These are phyloP conservation scores for Smittium culicis DNA, from an alignment of 371 early-diverging fungal species.

Conservation along the genomic window DNA sequence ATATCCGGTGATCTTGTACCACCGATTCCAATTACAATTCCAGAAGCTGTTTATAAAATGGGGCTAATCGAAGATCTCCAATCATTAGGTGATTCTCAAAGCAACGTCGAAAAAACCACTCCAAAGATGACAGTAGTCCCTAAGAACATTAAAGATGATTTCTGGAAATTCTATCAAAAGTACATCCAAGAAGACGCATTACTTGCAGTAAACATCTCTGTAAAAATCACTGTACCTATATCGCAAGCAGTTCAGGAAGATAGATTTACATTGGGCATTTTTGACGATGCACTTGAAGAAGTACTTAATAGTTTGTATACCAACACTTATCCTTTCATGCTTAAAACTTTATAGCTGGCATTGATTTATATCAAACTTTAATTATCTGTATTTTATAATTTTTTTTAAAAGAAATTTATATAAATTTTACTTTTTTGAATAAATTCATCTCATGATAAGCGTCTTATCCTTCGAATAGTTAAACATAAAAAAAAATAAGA, in stretches of 20 bases:
- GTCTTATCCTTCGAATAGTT: too few relatives aligned
- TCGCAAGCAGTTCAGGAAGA: background rate
- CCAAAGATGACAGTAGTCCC: background rate
- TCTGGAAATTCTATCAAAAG: slow-evolving; percentile 6
- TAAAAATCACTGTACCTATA: background rate
- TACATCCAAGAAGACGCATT: slow-evolving; percentile 8
- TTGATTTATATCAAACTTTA: too few relatives aligned
- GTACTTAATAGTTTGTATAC: slow-evolving; percentile 8
- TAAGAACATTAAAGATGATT: background rate
- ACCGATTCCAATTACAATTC: slow-evolving; percentile 9
- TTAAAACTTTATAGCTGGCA: slow-evolving; percentile 1
- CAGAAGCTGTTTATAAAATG: slow-evolving; percentile 10
- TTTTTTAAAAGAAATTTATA: too few relatives aligned
- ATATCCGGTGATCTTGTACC: slow-evolving; percentile 3
- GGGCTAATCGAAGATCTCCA: background rate
- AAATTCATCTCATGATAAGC: too few relatives aligned
- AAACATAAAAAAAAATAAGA: too few relatives aligned
- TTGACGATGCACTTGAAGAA: slow-evolving; percentile 12
- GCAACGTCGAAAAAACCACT: background rate
- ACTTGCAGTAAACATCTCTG: slow-evolving; percentile 5
- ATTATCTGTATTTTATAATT: too few relatives aligned
- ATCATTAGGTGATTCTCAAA: background rate
- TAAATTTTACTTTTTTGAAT: too few relatives aligned
- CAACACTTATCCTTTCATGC: slow-evolving; percentile 11
- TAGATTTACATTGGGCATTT: slow-evolving; percentile 4